Evolutionary conservation across 352 stramenopile species (phyloP), one percentile per base, ranked within the genome.

Genomic region (Thraustotheca clavata): DNA sequence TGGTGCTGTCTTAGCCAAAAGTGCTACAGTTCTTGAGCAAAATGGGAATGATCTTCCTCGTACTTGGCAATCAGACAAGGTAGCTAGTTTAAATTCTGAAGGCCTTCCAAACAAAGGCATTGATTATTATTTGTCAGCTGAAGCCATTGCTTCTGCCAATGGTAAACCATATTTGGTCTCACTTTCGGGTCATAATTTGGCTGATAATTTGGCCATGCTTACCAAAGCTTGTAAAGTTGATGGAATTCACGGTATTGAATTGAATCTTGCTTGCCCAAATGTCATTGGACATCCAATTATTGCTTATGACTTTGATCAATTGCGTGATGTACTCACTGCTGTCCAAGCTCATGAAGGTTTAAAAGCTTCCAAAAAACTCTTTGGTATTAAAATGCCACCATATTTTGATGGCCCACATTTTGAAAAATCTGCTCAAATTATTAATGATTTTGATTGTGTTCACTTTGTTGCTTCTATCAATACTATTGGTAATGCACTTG

Each of bases 221-320:
- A 38, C 75, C 39, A 62, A 57, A 26, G 57, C 57, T 4, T 12
- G 12, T 4, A 33, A 33, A 18, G 31, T 24, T 66, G 36, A 84
- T 76, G 63, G 59, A 66, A 18, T 34, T 57, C 31, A 36, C 35
- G 65, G 55, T 26, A 73, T 91, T 18, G 82, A 91, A 68, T 60
- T 91, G 38, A 91, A 91, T 66, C 67, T 91, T 32, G 82, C 82
- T 29, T 91, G 82, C 74, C 79, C 82, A 6, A 91, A 91, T 66
- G 73, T 91, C 26, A 81, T 87, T 46, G 79, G 79, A 16, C 85
- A 91, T 46, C 82, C 82, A 4, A 88, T 86, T 38, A 86, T 91
- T 55, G 82, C 76, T 14, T 91, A 89, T 68, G 82, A 91, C 54
- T 86, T 89, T 69, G 76, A 82, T 14, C 82, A 91, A 69, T 76